Base-by-base conservation (phyloP, 2,329 filamentous ascomycete genomes). In the Orbilia blumenaviensis region DNA sequence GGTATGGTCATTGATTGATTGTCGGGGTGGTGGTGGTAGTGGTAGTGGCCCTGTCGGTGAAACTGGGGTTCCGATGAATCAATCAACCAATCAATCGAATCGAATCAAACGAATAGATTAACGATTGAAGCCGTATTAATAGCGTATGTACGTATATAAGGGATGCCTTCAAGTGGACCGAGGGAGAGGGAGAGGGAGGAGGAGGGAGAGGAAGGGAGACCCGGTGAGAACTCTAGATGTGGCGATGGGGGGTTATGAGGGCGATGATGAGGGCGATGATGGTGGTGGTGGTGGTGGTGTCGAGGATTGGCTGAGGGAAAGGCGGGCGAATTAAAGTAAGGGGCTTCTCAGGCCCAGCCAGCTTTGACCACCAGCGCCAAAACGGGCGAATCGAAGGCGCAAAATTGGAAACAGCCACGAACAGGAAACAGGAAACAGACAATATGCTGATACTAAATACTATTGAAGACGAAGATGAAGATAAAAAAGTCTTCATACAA, bases 301-400 rank as follows among this genome's bases (percentile, higher is more conserved):
- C 27, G 41, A 44, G 52, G 50, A 66, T 62, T 67, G 61, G 68
- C 42, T 64, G 56, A 54, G 34, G 25, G 46, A 50, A n/a, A 41
- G 38, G 68, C 68, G 50, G 56, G 32, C 63, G 63, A 63, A 66
- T 75, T 67, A 75, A 75, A 75, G 71, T 75, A 75, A 75, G 71
- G 71, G 71, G 71, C 71, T 75, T 66, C n/a, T 3, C 18, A 27
- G 41, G 23, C 34, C n/a, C 23, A 25, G 12, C 58, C 71, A 67
- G 50, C 68, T 62, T 36, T 48, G 56, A 60, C 71, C 63, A 63
- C 56, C 63, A 68, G 63, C 71, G 63, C 71, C 71, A 67, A 75
- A 75, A 61, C 54, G 44, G 71, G 66, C 66, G 56, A 62, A 62
- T 71, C 66, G 56, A 63, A 58, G 29, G 32, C 29, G 48, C 48